phyloP scores from a whole-genome alignment of 169 alveolate species.

The Theileria annulata region DNA sequence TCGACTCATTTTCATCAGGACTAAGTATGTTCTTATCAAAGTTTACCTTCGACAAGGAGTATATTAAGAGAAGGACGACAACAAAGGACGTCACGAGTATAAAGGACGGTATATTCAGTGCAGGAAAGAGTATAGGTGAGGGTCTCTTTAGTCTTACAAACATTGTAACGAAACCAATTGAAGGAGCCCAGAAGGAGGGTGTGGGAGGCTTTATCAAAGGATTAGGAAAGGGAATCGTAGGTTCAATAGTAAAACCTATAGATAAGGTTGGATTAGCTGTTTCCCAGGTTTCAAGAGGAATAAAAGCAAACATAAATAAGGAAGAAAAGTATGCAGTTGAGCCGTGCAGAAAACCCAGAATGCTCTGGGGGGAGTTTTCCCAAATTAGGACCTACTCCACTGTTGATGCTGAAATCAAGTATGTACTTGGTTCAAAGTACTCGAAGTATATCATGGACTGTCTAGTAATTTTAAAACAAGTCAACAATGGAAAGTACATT shows the following conservation, averaged over 20 bases:
- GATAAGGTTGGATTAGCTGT: constrained; percentile 90
- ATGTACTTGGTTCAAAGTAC: constrained; percentile 76
- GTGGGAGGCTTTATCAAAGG: constrained; percentile 87
- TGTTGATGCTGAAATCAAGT: constrained; percentile 80
- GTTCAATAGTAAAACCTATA: constrained; percentile 88
- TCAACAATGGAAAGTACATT: constrained; percentile 36
- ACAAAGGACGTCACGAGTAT: constrained; percentile 70
- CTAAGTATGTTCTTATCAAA: constrained; percentile 82
- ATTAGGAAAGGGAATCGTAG: constrained; percentile 88
- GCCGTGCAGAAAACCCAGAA: constrained; percentile 84
- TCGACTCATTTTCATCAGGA: constrained; percentile 84
- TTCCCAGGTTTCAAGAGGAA: constrained; percentile 84
- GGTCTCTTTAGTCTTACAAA: constrained; percentile 85
- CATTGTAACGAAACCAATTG: constrained; percentile 88
- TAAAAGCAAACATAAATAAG: constrained; percentile 82
- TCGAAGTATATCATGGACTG: constrained; percentile 76
- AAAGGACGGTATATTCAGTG: constrained; percentile 83
- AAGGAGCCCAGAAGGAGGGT: constrained; percentile 89
- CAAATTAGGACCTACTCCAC: constrained; percentile 70
- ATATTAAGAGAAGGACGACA: constrained; percentile 84
- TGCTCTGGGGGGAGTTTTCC: constrained; percentile 86
- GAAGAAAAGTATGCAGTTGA: constrained; percentile 39
- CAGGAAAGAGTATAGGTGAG: constrained; percentile 85
- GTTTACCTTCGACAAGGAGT: constrained; percentile 87
- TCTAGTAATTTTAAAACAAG: constrained; percentile 61